Evolutionary conservation across 305 asterid species (phyloP).

Genomic region (Solanum hybrid): DNA sequence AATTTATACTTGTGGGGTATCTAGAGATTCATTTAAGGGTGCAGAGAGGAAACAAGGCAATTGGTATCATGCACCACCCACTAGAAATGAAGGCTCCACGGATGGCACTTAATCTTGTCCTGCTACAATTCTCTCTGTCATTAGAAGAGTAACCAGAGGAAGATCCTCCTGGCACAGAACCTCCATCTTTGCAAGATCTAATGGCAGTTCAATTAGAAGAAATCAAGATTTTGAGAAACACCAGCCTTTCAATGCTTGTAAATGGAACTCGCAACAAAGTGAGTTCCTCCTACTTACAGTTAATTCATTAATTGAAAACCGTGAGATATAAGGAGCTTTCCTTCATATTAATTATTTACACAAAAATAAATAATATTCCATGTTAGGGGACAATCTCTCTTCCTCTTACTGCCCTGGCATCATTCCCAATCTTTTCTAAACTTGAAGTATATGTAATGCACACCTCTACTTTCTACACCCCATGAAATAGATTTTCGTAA

Average conservation of each 20-base stretch:
- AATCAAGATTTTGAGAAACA: background rate
- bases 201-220: background rate
- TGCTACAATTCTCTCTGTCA: background rate
- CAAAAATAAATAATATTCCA: background rate
- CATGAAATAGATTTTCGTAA: background rate
- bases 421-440: background rate
- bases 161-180: background rate
- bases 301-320: background rate
- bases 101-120: background rate
- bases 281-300: background rate
- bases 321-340: background rate
- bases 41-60: background rate
- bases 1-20: background rate
- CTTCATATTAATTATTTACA: background rate
- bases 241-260: background rate
- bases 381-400: background rate
- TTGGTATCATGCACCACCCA: slow-evolving; percentile 6
- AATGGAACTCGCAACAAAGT: background rate
- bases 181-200: background rate
- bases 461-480: background rate
- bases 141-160: background rate
- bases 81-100: background rate
- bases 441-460: background rate
- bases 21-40: background rate
- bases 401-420: background rate